A percentile compares a stretch with the other conserved stretches of the same genome.
Evolutionary conservation across 345 rosid genomes (phyloP).

Genomic region (Populus euphratica): DNA sequence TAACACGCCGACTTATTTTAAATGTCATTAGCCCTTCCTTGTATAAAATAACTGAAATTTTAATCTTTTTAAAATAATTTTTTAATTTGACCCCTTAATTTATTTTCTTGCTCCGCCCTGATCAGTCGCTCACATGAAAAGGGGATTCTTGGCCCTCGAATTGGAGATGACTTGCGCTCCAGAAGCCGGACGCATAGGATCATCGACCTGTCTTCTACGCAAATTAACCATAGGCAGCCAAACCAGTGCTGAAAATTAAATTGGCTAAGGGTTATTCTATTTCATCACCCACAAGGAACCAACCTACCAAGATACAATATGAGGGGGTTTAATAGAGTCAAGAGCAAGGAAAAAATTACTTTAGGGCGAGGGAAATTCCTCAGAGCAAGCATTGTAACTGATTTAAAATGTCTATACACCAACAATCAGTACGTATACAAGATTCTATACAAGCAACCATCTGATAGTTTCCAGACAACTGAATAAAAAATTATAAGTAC

Average conservation of each 20-base stretch:
- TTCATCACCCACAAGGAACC: neutral
- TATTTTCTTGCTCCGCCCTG: too few relatives aligned
- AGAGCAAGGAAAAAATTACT: neutral
- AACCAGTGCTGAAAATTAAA: too few relatives aligned
- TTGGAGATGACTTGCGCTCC: too few relatives aligned
- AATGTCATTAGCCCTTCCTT: neutral
- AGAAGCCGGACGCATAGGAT: too few relatives aligned
- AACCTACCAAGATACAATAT: neutral
- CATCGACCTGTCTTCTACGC: too few relatives aligned
- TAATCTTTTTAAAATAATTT: too few relatives aligned
- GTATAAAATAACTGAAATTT: too few relatives aligned
- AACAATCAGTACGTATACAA: neutral
- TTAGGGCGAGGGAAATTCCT: neutral
- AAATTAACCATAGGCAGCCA: too few relatives aligned
- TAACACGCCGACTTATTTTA: neutral
- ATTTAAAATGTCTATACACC: neutral
- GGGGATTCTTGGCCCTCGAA: too few relatives aligned
- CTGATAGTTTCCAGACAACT: neutral
- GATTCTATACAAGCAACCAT: neutral
- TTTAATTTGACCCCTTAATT: too few relatives aligned
- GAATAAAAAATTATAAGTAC: neutral
- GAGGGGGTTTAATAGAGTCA: neutral
- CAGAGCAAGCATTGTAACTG: neutral
- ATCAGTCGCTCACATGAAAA: neutral
- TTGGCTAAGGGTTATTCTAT: too few relatives aligned